Conservation (phyloP, 1,284 basidiomycete species). For the Tilletia walkeri region DNA sequence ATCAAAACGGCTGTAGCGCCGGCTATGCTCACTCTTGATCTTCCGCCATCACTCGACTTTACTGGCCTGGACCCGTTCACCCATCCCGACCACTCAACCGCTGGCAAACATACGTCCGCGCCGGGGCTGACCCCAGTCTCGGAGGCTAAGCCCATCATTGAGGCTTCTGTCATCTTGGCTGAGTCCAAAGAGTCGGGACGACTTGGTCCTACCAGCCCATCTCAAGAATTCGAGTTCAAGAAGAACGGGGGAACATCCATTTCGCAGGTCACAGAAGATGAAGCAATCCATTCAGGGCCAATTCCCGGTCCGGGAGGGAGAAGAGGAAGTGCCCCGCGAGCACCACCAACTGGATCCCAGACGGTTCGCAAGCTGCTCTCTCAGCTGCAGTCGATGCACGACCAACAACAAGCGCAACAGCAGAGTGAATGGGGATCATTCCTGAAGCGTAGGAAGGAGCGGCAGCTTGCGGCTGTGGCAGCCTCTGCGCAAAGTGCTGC, state of each 20-base stretch:
- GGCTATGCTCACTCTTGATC: conserved; percentile 11
- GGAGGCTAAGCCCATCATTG: conserved; percentile 55
- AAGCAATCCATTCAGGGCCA: background rate
- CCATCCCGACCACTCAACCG: background rate
- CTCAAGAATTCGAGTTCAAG: conserved; percentile 24
- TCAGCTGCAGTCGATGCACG: conserved; percentile 82
- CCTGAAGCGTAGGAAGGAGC: conserved; percentile 65
- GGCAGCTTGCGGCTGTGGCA: conserved; percentile 13
- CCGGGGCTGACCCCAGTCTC: conserved; percentile 31
- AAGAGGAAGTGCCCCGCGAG: background rate
- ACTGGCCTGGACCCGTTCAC: background rate
- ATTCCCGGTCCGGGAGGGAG: background rate
- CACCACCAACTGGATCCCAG: conserved; percentile 60
- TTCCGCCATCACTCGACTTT: conserved; percentile 9
- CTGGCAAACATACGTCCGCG: conserved; percentile 14
- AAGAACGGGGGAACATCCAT: background rate
- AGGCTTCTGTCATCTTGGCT: conserved; percentile 30
- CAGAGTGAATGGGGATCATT: conserved; percentile 85
- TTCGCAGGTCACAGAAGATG: background rate
- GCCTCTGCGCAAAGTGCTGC: background rate
- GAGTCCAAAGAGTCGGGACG: conserved; percentile 21
- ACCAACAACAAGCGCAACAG: conserved; percentile 71
- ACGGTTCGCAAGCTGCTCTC: conserved; percentile 74
- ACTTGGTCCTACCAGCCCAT: conserved; percentile 33
- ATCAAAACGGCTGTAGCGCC: conserved; percentile 11